Evolutionary conservation across 2,329 filamentous ascomycete species (phyloP).

Genomic region (Cercospora citrullina): DNA sequence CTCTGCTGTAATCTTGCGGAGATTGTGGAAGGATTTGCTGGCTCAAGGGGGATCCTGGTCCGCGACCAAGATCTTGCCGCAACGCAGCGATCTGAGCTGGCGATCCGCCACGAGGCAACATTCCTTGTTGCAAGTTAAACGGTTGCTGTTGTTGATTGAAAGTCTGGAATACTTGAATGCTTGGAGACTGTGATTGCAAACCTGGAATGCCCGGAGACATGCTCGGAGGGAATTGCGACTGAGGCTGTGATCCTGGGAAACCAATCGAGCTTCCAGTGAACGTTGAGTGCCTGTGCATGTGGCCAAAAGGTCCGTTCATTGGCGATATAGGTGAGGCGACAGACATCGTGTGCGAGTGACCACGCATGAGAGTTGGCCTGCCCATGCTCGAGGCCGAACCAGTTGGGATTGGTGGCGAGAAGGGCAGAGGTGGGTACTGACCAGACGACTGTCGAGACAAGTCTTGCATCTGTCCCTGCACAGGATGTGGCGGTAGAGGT

Average conservation of each 20-base stretch:
- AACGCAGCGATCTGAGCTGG: slow-evolving; percentile 45
- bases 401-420: slow-evolving; percentile 80
- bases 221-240: slow-evolving; percentile 14
- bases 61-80: slow-evolving; percentile 35
- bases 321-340: slow-evolving; percentile 74
- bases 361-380: slow-evolving; percentile 35
- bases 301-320: slow-evolving; percentile 54
- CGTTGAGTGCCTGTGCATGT: slow-evolving; percentile 72
- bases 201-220: slow-evolving; percentile 14
- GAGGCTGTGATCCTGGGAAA: slow-evolving; percentile 56
- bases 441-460: slow-evolving; percentile 72
- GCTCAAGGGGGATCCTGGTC: slow-evolving; percentile 63
- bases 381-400: slow-evolving; percentile 68
- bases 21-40: slow-evolving; percentile 36
- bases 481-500: slow-evolving; percentile 44
- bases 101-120: slow-evolving; percentile 45
- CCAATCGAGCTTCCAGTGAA: slow-evolving; percentile 50
- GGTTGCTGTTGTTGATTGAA: slow-evolving; percentile 37
- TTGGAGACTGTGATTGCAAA: slow-evolving; percentile 24
- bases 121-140: slow-evolving; percentile 25
- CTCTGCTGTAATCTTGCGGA: slow-evolving; percentile 34
- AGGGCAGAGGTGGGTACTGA: slow-evolving; percentile 71
- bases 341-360: slow-evolving; percentile 57
- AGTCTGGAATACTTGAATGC: slow-evolving; percentile 51
- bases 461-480: slow-evolving; percentile 40